Conservation (phyloP, 2,329 filamentous ascomycete species). For the Magnaporthales sp. region DNA sequence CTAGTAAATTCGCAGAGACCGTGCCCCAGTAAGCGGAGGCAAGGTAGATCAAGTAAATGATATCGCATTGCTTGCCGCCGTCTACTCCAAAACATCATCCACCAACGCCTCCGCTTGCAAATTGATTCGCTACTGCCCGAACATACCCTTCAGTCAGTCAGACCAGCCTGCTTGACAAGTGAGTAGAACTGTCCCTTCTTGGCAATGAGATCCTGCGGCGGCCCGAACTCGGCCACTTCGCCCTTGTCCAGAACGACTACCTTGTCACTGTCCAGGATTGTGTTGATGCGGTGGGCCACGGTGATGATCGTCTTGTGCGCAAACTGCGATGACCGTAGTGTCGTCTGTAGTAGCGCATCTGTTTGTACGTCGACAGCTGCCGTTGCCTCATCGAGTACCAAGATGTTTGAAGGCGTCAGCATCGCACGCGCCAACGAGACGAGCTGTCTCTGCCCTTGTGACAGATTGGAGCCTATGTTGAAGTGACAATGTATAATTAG, state of each 20-base stretch:
- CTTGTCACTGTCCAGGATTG: conserved; percentile 79
- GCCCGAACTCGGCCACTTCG: conserved; percentile 86
- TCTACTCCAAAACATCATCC: neutral
- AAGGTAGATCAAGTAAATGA: neutral
- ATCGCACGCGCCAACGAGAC: conserved; percentile 89
- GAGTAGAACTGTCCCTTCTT: conserved; percentile 77
- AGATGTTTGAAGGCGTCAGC: conserved; percentile 90
- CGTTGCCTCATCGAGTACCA: conserved; percentile 94
- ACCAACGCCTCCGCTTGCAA: neutral
- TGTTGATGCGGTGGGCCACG: conserved; percentile 96
- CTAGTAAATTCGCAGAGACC: neutral
- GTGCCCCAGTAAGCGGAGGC: neutral
- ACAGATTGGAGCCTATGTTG: conserved; percentile 75
- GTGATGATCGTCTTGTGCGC: conserved; percentile 94
- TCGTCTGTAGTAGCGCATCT: conserved; percentile 56
- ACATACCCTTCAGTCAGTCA: conserved; percentile 35
- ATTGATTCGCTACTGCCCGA: neutral
- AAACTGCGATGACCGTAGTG: conserved; percentile 60
- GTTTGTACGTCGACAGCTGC: conserved; percentile 64
- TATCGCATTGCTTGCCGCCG: neutral
- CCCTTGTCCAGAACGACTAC: conserved; percentile 92
- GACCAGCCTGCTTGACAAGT: conserved; percentile 81
- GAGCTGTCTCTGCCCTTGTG: conserved; percentile 88
- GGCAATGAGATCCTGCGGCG: conserved; percentile 67
- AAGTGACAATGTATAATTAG: conserved; percentile 10